Evolutionary conservation across 129 eudicot genomes (phyloP), one percentile per base, ranked within the genome.

Genomic region (Deinandra increscens): DNA sequence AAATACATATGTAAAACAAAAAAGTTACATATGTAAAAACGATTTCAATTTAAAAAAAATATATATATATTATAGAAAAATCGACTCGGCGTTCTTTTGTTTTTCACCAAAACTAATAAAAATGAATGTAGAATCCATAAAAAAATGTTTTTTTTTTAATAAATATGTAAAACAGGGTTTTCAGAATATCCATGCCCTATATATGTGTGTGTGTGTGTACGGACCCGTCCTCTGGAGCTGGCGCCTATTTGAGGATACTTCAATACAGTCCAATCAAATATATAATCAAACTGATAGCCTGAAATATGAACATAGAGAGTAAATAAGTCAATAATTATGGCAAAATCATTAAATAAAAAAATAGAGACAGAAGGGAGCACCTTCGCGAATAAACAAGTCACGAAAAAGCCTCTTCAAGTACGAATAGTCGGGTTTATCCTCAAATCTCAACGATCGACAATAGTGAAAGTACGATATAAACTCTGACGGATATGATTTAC

Each of bases 201-300:
- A 1, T 26, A 4, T 56, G 4, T 23, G 1, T 58, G 1, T 56
- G 3, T 5, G 13, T 58, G 0, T 63, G 62, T 53, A 70, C 90
- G 44, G 46, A 89, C 99, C 81, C 93, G 84, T 74, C 82, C 81
- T 87, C 91, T 84, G 69, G 97, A 88, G 76, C 88, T 80, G 73
- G 92, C 74, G 43, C 97, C 88, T 71, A 85, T 85, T 77, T 94
- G 99, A 73, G 99, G 99, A 81, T 94, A 94, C 85, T 94, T 94
- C 84, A 89, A 77, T 72, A 92, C 91, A 3, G 98, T 92, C 98
- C 98, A 92, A 79, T 92, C 98, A 66, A 92, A 92, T 5, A 94
- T 92, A 85, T 94, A 90, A 72, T 94, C 99, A 75, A 94, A 94
- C 34, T 94, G 99, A 75, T 94, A 94, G 69, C 97, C 99, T 94